phyloP scores from a whole-genome alignment of 2,329 filamentous ascomycete genomes.

The Alternaria longipes region DNA sequence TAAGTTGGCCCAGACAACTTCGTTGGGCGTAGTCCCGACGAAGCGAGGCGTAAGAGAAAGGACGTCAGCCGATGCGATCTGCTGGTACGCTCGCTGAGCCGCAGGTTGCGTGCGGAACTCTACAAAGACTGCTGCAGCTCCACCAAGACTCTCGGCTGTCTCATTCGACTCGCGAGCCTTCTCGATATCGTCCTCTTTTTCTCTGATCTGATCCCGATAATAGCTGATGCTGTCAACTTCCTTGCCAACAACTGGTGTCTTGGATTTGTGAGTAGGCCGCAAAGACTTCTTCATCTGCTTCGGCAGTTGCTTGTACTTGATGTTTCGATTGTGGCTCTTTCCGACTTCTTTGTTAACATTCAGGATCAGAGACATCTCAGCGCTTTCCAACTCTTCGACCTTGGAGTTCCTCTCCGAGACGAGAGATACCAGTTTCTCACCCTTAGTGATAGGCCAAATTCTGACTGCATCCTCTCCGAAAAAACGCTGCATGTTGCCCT shows the following conservation, averaged over 20 bases:
- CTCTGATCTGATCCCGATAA: conserved; percentile 79
- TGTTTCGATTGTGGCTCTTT: conserved; percentile 60
- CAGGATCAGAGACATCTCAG: conserved; percentile 86
- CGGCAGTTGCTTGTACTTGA: conserved; percentile 60
- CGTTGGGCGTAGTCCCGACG: conserved; percentile 80
- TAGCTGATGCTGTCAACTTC: conserved; percentile 96
- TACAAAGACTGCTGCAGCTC: conserved; percentile 83
- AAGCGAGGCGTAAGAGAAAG: conserved; percentile 86
- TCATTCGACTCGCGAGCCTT: conserved; percentile 73
- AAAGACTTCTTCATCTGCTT: conserved; percentile 71
- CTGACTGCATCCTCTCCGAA: conserved; percentile 83
- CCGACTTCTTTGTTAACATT: conserved; percentile 78
- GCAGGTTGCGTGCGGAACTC: conserved; percentile 85
- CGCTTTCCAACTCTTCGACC: conserved; percentile 82
- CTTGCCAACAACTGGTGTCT: conserved; percentile 70
- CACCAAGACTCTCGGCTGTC: conserved; percentile 63
- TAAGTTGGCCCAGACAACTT: conserved; percentile 89
- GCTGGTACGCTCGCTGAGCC: conserved; percentile 85
- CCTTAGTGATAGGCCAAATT: conserved; percentile 84
- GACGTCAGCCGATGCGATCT: conserved; percentile 45
- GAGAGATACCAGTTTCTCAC: conserved; percentile 78
- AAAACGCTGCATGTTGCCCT: conserved; percentile 77
- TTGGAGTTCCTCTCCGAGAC: conserved; percentile 83
- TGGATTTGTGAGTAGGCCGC: conserved; percentile 49
- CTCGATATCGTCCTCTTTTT: conserved; percentile 76